Evolutionary conservation across 1,284 basidiomycete species (phyloP).

Genomic region (Puccinia horiana): DNA sequence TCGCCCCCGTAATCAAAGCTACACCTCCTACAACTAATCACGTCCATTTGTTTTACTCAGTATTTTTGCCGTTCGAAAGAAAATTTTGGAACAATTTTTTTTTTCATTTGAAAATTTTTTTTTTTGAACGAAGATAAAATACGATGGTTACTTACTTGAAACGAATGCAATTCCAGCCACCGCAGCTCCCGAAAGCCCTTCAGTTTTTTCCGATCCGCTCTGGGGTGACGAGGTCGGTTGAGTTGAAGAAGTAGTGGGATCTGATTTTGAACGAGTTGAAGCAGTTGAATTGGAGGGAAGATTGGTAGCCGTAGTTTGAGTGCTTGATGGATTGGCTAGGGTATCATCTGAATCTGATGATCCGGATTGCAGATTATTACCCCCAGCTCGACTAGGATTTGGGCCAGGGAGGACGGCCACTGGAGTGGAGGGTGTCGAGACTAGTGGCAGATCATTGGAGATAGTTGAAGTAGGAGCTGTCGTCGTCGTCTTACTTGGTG

Average conservation of each 20-base stretch:
- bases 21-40: slow-evolving; percentile 10
- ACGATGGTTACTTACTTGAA: slow-evolving; percentile 7
- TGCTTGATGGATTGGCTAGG: too few species aligned
- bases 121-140: not conserved
- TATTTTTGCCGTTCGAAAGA: not conserved
- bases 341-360: not conserved
- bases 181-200: slow-evolving; percentile 1
- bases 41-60: not conserved
- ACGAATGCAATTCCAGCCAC: slow-evolving; percentile 3
- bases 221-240: not conserved
- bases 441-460: not conserved
- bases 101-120: too few species aligned
- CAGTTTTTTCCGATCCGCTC: not conserved
- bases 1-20: not conserved
- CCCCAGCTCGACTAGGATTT: not conserved
- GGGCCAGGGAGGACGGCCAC: not conserved
- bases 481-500: too few species aligned
- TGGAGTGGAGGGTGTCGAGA: not conserved
- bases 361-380: not conserved
- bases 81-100: not conserved
- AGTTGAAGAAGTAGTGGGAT: not conserved
- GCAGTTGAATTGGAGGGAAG: not conserved
- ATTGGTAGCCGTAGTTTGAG: slow-evolving; percentile 18
- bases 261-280: not conserved
- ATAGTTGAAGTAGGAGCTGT: not conserved